Evolutionary conservation across 192 early-diverging fungal species (phyloP), one percentile per base, ranked within the genome.

Genomic region (Entomortierella chlamydospora): DNA sequence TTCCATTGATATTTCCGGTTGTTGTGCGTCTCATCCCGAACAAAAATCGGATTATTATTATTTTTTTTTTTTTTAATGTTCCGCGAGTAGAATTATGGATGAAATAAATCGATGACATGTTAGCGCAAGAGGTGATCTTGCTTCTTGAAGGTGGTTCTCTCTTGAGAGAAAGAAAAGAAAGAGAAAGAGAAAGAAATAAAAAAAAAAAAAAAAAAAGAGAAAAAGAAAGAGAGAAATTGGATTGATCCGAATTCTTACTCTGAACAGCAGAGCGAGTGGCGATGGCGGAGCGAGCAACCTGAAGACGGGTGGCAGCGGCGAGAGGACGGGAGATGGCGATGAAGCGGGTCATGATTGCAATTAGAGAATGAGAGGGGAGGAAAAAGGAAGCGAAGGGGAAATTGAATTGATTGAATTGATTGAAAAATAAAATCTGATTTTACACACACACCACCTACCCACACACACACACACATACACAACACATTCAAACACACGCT

Each of bases 191-290:
- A 23, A 50, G 4, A 23, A 51, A 62, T 11, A 28, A 49, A 63
- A n/a, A 63, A 30, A 42, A 50, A 25, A 2, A 18, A 12, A 18
- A n/a, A 50, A 45, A 33, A 47, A 63, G 23, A 20, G 13, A 22
- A 50, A 31, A 49, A 61, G 11, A 33, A 45, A 28, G 45, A 68
- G 26, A 68, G 31, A 22, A 15, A 59, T 23, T 22, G n/a, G 43
- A 37, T 10, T 9, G 42, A 37, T 37, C 34, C 34, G 26, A 34
- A 47, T 26, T 4, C 72, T 74, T 74, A 74, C 72, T 74, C 72
- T 74, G 72, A 30, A 74, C 55, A 67, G 72, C 72, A 55, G 72
- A 52, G 64, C 72, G 72, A 39, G 72, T 61, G 30, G 63, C 72
- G 50, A 74, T 37, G 25, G 62, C 64, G 11, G 72, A 60, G 28